Conservation (phyloP, 345 rosid genomes). For the Camelina hispida region DNA sequence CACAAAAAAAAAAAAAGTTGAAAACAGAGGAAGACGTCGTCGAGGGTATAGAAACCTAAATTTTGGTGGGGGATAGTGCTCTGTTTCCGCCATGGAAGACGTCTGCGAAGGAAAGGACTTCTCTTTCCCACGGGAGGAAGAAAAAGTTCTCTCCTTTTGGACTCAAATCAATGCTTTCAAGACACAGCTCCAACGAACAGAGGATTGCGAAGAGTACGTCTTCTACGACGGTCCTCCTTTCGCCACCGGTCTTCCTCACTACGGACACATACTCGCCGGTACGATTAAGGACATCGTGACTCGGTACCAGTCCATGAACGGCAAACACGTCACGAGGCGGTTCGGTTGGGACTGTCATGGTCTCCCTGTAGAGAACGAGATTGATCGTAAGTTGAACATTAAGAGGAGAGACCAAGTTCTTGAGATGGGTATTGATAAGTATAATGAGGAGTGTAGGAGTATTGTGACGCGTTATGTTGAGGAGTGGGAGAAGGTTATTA, state of each 20-base stretch:
- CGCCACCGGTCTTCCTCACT: constrained; percentile 97
- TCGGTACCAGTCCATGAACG: constrained; percentile 85
- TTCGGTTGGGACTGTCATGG: constrained; percentile 99
- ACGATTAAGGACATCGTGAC: constrained; percentile 96
- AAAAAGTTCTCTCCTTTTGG: constrained; percentile 68
- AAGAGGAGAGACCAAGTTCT: constrained; percentile 69
- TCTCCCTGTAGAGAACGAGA: constrained; percentile 91
- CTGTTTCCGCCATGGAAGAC: constrained; percentile 66
- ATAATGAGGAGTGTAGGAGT: constrained; percentile 88
- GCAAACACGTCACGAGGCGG: constrained; percentile 90
- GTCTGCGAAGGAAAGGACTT: constrained; percentile 91
- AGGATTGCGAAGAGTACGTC: constrained; percentile 57
- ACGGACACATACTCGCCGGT: constrained; percentile 97
- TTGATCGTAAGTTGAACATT: constrained; percentile 68
- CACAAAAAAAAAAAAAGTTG: too few relatives aligned
- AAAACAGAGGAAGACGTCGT: too few relatives aligned
- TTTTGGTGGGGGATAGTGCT: not conserved
- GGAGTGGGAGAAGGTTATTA: constrained; percentile 87
- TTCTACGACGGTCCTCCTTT: constrained; percentile 99
- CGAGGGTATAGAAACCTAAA: constrained; percentile 24
- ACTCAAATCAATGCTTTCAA: constrained; percentile 74
- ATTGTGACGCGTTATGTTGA: constrained; percentile 83
- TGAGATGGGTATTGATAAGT: constrained; percentile 79
- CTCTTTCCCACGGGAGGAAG: constrained; percentile 82
- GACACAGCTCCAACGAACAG: constrained; percentile 68